Base-by-base conservation (phyloP, 345 rosid genomes). In the Brassica nigra region DNA sequence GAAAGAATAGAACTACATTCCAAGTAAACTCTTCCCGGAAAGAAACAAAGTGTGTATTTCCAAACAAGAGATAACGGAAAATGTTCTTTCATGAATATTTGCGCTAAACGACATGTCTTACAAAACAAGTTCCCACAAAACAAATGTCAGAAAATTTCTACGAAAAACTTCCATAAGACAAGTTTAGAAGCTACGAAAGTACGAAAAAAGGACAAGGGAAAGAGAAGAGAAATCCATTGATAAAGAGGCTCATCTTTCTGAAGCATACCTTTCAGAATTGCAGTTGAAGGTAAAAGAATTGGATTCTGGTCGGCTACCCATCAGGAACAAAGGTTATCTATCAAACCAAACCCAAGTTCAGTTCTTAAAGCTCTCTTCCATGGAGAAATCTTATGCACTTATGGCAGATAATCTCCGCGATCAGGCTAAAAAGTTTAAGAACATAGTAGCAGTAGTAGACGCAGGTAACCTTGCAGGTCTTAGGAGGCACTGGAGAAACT, bases 251-350 rank as follows among this genome's bases (percentile, higher is more conserved):
- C 37, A 85, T 18, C 71, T 95, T 14, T 91, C 93, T 65, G 97
- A 92, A 83, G 90, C 92, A 78, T 81, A 82, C 71, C 87, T 91
- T 23, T 23, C 27, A 23, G 89, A 59, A 76, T 90, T 81, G 99
- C 98, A 20, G 89, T 92, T 71, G 97, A 95, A 89, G 97, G 93
- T 34, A 74, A 93, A 81, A 86, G 99, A 85, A 88, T 95, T 71
- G 98, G 87, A 81, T 73, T 86, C 89, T 61, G 90, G 92, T n/a
- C 86, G 91, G 66, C 52, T 44, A 44, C 52, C 52, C 14, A 44
- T 44, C 14, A 44, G n/a, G 52, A 44, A 44, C 52, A 14, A 7
- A 9, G 47, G 78, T 44, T 34, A 34, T 34, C 8, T 34, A 34
- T 34, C 37, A 1, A 34, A 10, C 73, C 29, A 39, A 84, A 39